Evolutionary conservation across 2,329 filamentous ascomycete species (phyloP), one percentile per base, ranked within the genome.

Genomic region (Cercospora brassicicola): DNA sequence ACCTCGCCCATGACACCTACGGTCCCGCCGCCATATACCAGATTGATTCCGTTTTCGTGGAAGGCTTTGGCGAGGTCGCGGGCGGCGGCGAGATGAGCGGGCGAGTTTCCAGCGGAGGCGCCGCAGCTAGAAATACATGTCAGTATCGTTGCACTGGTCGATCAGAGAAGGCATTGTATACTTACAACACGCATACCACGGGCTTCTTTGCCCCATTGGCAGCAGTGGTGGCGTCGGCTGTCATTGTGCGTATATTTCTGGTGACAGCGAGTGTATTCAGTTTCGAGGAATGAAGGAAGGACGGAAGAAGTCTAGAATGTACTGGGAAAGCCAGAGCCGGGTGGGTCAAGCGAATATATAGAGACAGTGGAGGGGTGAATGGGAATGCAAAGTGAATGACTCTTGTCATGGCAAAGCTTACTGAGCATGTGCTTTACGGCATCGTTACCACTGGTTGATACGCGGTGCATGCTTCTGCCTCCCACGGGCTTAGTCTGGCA

Each of bases 21-120:
- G 2, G 94, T 98, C 76, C 95, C 95, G 73, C 95, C 95, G 73
- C 95, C 95, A 80, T 98, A 99, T 72, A 98, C 93, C 53, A 99
- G 88, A 9, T 87, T 86, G 75, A 96, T 93, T 78, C 92, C 89
- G 76, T 91, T 86, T 61, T 86, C 85, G 78, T 93, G 90, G 82
- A 98, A 90, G 72, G 86, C 84, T 36, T 83, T 83, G 64, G 90
- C 94, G 13, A 98, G 88, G 31, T 87, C 82, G 45, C 90, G 90
- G 2, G 95, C 95, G 7, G 93, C 89, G 78, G 89, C 88, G 75
- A 96, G 81, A 80, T 97, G 92, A 4, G 85, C 85, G 13, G 92
- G 89, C 70, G 88, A 90, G 62, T 84, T 88, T 60, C 95, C 95
- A 15, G 86, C 80, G 8, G 88, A 90, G 62, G 95, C 88, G 77